A percentile compares a stretch with the other conserved stretches of the same genome.
Evolutionary conservation across 768 basidiomycete genomes (phyloP).

Genomic region (Panaeolus papilionaceus): DNA sequence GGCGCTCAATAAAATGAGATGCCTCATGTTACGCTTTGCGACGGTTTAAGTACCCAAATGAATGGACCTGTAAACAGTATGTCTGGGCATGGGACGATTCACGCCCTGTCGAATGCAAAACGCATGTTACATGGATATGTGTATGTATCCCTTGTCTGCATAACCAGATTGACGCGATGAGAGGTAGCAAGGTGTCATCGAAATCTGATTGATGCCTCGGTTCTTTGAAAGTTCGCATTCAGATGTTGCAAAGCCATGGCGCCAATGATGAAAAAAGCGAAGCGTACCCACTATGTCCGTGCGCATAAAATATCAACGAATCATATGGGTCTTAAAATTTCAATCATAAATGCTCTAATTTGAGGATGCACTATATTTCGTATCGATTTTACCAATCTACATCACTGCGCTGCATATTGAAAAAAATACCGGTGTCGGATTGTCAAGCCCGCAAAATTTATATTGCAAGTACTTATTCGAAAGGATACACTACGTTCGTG

Average conservation of each 20-base stretch:
- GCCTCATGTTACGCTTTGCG: not conserved
- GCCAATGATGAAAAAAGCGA: not conserved
- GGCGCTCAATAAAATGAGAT: not conserved
- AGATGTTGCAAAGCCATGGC: too few species aligned
- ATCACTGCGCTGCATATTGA: too few species aligned
- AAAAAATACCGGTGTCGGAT: not conserved
- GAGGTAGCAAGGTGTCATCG: not conserved
- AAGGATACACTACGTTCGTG: not conserved
- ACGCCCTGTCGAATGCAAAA: not conserved
- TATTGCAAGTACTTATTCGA: not conserved
- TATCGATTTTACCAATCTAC: too few species aligned
- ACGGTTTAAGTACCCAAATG: not conserved
- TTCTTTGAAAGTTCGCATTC: not conserved
- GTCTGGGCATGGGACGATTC: slow-evolving; percentile 6
- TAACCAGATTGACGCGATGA: slow-evolving; percentile 5
- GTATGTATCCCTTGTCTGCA: not conserved
- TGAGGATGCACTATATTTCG: too few species aligned
- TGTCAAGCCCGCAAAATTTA: not conserved
- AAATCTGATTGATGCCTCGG: slow-evolving; percentile 5
- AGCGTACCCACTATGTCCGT: not conserved
- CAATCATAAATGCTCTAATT: too few species aligned
- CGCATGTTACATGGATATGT: not conserved
- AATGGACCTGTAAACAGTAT: not conserved
- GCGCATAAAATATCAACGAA: too few species aligned
- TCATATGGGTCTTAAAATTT: too few species aligned